These are phyloP conservation scores for Lyophyllum decastes DNA, from an alignment of 768 basidiomycete species.

Conservation along the genomic window DNA sequence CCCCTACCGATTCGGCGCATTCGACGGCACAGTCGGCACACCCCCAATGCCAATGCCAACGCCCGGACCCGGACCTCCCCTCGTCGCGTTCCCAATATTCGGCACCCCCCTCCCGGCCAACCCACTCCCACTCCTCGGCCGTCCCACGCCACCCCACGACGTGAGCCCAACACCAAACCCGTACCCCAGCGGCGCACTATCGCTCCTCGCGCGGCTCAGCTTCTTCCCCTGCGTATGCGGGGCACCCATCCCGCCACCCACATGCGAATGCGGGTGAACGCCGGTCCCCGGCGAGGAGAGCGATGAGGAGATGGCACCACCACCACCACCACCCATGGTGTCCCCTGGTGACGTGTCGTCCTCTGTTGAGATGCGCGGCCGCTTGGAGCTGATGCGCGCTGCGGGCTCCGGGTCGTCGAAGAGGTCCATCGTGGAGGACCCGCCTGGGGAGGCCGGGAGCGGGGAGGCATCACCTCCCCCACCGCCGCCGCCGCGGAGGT, in stretches of 20 bases:
- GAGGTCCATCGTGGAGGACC: conserved; percentile 44
- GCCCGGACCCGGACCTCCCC: conserved; percentile 33
- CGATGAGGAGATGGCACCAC: conserved; percentile 33
- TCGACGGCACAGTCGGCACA: conserved; percentile 33
- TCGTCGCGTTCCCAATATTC: conserved; percentile 38
- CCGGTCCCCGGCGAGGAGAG: conserved; percentile 20
- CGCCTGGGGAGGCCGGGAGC: conserved; percentile 38
- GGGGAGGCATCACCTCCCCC: conserved; percentile 31
- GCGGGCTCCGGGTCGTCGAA: conserved; percentile 39
- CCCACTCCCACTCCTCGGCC: conserved; percentile 56
- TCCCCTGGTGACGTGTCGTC: conserved; percentile 25
- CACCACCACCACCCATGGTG: conserved; percentile 15
- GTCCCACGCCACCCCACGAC: conserved; percentile 30
- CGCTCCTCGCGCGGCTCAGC: conserved; percentile 62
- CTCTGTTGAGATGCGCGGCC: conserved; percentile 51
- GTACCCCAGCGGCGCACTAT: conserved; percentile 68
- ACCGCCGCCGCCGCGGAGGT: conserved; percentile 14
- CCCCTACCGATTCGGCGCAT: conserved; percentile 13
- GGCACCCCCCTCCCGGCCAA: conserved; percentile 39
- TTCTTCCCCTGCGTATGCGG: conserved; percentile 39
- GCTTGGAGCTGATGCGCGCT: conserved; percentile 42
- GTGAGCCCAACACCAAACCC: conserved; percentile 27
- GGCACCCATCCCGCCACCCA: background rate
- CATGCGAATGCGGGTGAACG: conserved; percentile 16
- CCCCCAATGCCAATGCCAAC: conserved; percentile 23